A percentile compares a stretch with the other conserved stretches of the same genome.
These are phyloP conservation scores for Papiliotrema terrestris DNA, from an alignment of 1,284 basidiomycete genomes.

Conservation along the genomic window DNA sequence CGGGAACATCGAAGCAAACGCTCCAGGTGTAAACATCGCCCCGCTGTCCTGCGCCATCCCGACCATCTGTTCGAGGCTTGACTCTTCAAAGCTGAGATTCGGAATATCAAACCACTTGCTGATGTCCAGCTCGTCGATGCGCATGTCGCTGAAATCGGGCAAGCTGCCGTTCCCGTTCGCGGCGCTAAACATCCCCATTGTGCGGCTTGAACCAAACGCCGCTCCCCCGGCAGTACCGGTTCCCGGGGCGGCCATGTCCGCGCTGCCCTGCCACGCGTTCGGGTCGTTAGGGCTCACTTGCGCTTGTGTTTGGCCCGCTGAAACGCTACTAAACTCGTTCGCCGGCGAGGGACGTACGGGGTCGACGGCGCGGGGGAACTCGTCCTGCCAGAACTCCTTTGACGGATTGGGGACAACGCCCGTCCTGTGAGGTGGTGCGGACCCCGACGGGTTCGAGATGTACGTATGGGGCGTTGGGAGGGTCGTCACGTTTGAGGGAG, in stretches of 20 bases:
- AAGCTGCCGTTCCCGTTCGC: no score
- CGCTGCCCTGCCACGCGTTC: not conserved
- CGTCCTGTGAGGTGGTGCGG: not conserved
- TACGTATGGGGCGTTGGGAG: not conserved
- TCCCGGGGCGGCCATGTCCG: not conserved
- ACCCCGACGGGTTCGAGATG: not conserved
- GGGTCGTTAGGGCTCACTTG: no score
- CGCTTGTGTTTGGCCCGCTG: no score
- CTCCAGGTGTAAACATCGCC: conserved; percentile 2
- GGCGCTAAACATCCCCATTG: no score
- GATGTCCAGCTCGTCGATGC: not conserved
- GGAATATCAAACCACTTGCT: conserved; percentile 10
- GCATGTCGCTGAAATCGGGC: no score
- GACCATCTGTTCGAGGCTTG: not conserved
- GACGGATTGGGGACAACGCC: not conserved
- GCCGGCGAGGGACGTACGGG: no score
- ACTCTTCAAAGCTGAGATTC: conserved; percentile 9
- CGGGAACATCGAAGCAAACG: no score
- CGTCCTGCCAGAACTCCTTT: not conserved
- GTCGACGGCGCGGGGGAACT: not conserved
- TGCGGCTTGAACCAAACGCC: no score
- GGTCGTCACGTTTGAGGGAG: not conserved
- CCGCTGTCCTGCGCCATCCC: conserved; percentile 1
- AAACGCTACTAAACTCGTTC: no score
- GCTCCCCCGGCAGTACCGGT: no score